phyloP scores from a whole-genome alignment of 2,329 filamentous ascomycete species.

The Fusarium sp. region DNA sequence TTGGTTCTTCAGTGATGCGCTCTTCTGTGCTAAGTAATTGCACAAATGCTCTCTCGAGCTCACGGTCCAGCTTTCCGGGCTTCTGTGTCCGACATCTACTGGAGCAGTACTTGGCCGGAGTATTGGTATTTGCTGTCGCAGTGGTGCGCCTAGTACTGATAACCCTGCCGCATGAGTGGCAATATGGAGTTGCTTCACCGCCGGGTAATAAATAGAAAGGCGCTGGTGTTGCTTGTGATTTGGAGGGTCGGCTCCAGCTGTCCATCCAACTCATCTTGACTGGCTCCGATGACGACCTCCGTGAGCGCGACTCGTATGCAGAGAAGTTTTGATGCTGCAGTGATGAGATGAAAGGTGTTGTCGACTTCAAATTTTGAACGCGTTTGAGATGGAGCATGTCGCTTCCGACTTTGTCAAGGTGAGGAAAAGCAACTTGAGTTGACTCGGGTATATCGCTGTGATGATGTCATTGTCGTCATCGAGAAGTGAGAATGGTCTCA shows the following conservation, averaged over 20 bases:
- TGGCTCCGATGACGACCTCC: not conserved
- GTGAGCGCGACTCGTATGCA: not conserved
- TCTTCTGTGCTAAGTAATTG: constrained; percentile 43
- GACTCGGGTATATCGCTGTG: not conserved
- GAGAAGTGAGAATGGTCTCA: not conserved
- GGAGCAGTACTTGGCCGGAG: constrained; percentile 65
- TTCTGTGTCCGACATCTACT: constrained; percentile 64
- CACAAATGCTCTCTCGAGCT: constrained; percentile 63
- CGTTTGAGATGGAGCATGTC: not conserved
- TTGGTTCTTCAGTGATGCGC: not conserved
- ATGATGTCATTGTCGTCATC: constrained; percentile 38
- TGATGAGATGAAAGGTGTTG: fast-evolving
- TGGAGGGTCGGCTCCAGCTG: constrained; percentile 54
- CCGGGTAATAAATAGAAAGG: constrained; percentile 64
- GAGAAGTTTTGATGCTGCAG: not conserved
- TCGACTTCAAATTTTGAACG: fast-evolving
- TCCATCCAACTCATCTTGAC: constrained; percentile 56
- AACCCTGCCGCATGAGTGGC: constrained; percentile 66
- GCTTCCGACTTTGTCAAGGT: not conserved
- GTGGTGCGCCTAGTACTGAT: constrained; percentile 55
- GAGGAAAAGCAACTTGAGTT: not conserved
- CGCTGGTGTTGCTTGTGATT: constrained; percentile 57
- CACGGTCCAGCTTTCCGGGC: constrained; percentile 59
- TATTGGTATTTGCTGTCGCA: constrained; percentile 38
- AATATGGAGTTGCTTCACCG: constrained; percentile 63